phyloP scores from a whole-genome alignment of 306 rosid species.

The Glycine tomentella region DNA sequence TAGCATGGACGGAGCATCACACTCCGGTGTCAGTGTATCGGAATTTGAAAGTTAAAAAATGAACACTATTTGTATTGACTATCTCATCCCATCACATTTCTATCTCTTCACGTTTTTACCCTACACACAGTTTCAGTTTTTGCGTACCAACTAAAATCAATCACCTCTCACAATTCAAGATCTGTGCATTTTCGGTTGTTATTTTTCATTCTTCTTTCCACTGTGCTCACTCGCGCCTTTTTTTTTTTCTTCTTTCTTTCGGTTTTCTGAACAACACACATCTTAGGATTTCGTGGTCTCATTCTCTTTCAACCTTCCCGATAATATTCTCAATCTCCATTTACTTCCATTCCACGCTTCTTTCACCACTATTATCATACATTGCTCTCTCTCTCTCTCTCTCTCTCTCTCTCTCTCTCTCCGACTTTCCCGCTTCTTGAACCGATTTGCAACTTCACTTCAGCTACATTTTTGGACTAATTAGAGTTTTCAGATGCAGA shows the following conservation, averaged over 20 bases:
- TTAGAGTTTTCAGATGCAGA: conserved; percentile 21
- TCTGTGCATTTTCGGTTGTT: background rate
- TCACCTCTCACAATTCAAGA: conserved; percentile 8
- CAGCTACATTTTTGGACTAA: no score
- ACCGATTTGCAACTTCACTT: background rate
- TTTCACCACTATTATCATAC: conserved; percentile 23
- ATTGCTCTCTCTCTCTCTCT: background rate
- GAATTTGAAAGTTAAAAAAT: conserved; percentile 69
- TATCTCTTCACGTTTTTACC: conserved; percentile 10
- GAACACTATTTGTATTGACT: background rate
- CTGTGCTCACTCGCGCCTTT: background rate
- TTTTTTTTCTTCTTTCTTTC: background rate
- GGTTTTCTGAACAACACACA: background rate
- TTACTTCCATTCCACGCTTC: conserved; percentile 29
- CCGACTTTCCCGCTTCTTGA: background rate
- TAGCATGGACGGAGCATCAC: background rate
- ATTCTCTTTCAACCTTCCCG: conserved; percentile 35
- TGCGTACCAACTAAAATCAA: background rate
- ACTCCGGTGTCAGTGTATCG: conserved; percentile 35
- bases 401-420: background rate
- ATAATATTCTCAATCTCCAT: background rate
- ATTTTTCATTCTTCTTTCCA: background rate
- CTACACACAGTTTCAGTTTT: conserved; percentile 18
- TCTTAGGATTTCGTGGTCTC: conserved; percentile 43
- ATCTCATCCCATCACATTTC: no score